Base-by-base conservation (phyloP, 164 flowering plant species). In the Taxillus chinensis region DNA sequence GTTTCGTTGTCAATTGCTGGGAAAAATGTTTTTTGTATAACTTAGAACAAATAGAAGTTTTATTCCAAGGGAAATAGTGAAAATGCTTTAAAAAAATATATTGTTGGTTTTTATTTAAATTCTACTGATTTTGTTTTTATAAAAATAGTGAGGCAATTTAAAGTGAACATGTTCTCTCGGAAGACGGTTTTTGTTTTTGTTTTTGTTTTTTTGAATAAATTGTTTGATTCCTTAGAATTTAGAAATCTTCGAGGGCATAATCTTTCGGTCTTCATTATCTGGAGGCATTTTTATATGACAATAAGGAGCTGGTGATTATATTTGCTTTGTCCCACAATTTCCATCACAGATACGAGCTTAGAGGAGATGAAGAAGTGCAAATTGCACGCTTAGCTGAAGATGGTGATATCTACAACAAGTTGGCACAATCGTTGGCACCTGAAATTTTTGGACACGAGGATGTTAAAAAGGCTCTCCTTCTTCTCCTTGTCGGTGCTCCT, bases 361-460 rank as follows among this genome's bases (percentile, higher is more conserved):
- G 63, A 75, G 89, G 77, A 48, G 96, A 89, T 45, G 99, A 95
- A 72, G 96, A 87, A 75, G 95, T 85, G 69, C 86, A 86, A 68
- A 86, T 89, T 78, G 80, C 83, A 57, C 77, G 82, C 15, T 77
- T 95, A 42, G 82, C 97, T 46, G 96, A 89, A 77, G 98, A 89
- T 79, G 99, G 96, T 63, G 96, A 95, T 68, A 84, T 89, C 27
- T 91, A 91, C 56, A 89, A 86, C 67, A 95, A 91, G 79, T 73
- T 95, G 72, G 74, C 99, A 57, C 80, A 74, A 39, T 91, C 99
- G 42, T 71, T 95, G 64, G 98, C 99, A 46, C 99, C 99, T 74
- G 98, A 95, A 78, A 95, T 95, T 71, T 95, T 80, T 75, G 99
- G 99, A 38, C 99, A 95, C 72, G 99, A 95, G 67, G 98, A 91